Percentiles rank a stretch among this genome's conserved stretches.
These are phyloP conservation scores for Colletotrichum tofieldiae DNA, from an alignment of 2,329 filamentous ascomycete species.

Conservation along the genomic window DNA sequence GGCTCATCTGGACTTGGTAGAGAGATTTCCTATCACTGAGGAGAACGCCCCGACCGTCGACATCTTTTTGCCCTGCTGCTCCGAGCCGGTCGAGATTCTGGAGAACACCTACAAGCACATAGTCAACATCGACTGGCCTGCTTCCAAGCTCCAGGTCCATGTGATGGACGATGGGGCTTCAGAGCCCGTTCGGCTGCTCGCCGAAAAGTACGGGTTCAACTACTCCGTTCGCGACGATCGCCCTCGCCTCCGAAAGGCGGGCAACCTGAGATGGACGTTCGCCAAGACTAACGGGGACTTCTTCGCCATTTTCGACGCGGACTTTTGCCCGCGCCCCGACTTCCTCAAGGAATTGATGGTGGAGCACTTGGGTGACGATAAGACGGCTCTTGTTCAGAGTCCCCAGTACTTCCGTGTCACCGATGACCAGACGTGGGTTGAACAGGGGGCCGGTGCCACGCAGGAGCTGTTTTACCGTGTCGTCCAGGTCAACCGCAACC, in stretches of 20 bases:
- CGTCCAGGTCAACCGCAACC: constrained; percentile 58
- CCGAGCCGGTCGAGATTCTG: constrained; percentile 58
- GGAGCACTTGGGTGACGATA: constrained; percentile 55
- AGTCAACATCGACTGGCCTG: constrained; percentile 54
- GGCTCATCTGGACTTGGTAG: constrained; percentile 51
- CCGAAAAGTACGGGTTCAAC: constrained; percentile 53
- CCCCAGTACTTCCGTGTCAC: constrained; percentile 59
- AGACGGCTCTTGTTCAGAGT: constrained; percentile 58
- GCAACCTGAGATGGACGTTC: constrained; percentile 60
- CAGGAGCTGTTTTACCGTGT: constrained; percentile 61
- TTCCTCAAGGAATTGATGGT: constrained; percentile 58
- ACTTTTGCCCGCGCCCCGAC: constrained; percentile 60
- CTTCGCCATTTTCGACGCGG: constrained; percentile 60
- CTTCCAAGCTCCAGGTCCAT: constrained; percentile 54
- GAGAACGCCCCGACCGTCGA: constrained; percentile 57
- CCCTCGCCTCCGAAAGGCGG: constrained; percentile 59
- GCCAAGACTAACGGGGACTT: constrained; percentile 56
- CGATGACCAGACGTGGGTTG: constrained; percentile 59
- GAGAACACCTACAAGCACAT: constrained; percentile 56
- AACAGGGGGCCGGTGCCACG: constrained; percentile 59
- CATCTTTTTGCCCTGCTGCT: constrained; percentile 59
- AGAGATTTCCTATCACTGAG: constrained; percentile 51
- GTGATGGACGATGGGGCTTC: constrained; percentile 58
- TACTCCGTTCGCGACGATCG: constrained; percentile 60
- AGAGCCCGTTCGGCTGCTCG: constrained; percentile 50